Evolutionary conservation across 2,329 filamentous ascomycete species (phyloP).

Genomic region (Phoma herbarum): DNA sequence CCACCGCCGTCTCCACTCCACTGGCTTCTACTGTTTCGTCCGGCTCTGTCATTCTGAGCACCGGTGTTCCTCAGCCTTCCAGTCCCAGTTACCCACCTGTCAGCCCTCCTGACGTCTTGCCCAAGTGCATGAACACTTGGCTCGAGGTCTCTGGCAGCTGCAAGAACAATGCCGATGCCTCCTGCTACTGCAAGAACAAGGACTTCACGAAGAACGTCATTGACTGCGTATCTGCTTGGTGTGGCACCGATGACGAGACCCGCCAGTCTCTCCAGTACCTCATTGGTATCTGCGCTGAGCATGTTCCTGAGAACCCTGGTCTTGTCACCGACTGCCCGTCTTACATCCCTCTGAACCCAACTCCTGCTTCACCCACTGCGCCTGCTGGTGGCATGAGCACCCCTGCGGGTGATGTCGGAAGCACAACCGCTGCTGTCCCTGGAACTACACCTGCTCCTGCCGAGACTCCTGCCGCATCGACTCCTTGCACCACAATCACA

Average conservation of each 20-base stretch:
- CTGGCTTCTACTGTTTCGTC: constrained; percentile 20
- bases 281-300: constrained; percentile 86
- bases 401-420: constrained; percentile 11
- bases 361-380: constrained; percentile 19
- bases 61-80: constrained; percentile 30
- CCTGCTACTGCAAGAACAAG: constrained; percentile 86
- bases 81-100: constrained; percentile 36
- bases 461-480: constrained; percentile 15
- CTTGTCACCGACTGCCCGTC: constrained; percentile 79
- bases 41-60: constrained; percentile 20
- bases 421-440: constrained; percentile 22
- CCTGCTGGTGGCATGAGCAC: constrained; percentile 31
- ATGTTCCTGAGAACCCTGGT: constrained; percentile 79
- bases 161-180: constrained; percentile 80
- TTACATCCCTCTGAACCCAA: constrained; percentile 58
- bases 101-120: constrained; percentile 73
- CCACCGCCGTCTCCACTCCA: constrained; percentile 18
- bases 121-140: constrained; percentile 93
- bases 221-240: constrained; percentile 81
- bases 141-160: constrained; percentile 73
- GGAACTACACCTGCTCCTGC: constrained; percentile 6
- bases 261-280: constrained; percentile 80
- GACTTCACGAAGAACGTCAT: constrained; percentile 82
- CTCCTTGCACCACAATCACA: constrained; percentile 53
- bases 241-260: constrained; percentile 68